Conservation (phyloP, 495 filamentous ascomycete species). For the Hyaloscypha variabilis region DNA sequence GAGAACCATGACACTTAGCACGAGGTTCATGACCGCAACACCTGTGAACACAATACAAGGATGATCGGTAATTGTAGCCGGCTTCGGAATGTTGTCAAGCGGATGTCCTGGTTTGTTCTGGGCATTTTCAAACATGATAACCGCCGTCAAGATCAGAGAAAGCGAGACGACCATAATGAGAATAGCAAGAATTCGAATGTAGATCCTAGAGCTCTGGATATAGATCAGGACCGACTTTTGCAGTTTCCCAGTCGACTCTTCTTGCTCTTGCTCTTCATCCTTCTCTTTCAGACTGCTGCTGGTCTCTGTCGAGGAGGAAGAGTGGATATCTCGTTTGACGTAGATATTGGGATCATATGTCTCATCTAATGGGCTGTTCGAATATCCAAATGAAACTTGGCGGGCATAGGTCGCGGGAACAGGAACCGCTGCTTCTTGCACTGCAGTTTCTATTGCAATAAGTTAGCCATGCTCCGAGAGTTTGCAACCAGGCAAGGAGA, state of each 20-base stretch:
- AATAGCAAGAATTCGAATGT: slow-evolving; percentile 20
- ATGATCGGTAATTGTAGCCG: slow-evolving; percentile 21
- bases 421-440: not conserved
- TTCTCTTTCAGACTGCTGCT: slow-evolving; percentile 6
- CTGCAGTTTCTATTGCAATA: not conserved
- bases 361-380: not conserved
- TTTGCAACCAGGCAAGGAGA: too few relatives aligned
- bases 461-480: not conserved
- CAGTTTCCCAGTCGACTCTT: not conserved
- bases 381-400: not conserved
- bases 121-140: slow-evolving; percentile 21
- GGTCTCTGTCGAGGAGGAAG: not conserved
- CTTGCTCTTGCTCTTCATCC: slow-evolving; percentile 1
- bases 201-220: slow-evolving; percentile 11
- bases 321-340: not conserved
- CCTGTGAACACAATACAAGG: slow-evolving; percentile 23
- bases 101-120: slow-evolving; percentile 10
- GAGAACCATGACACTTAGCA: slow-evolving; percentile 18
- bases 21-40: slow-evolving; percentile 21
- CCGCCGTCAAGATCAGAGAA: slow-evolving; percentile 21
- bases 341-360: slow-evolving; percentile 13
- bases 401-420: slow-evolving; percentile 8
- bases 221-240: slow-evolving; percentile 18
- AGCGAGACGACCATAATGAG: slow-evolving; percentile 21
- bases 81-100: slow-evolving; percentile 15